Evolutionary conservation across 176 grass and related monocot genomes (phyloP).

Genomic region (Oryza longistaminata): DNA sequence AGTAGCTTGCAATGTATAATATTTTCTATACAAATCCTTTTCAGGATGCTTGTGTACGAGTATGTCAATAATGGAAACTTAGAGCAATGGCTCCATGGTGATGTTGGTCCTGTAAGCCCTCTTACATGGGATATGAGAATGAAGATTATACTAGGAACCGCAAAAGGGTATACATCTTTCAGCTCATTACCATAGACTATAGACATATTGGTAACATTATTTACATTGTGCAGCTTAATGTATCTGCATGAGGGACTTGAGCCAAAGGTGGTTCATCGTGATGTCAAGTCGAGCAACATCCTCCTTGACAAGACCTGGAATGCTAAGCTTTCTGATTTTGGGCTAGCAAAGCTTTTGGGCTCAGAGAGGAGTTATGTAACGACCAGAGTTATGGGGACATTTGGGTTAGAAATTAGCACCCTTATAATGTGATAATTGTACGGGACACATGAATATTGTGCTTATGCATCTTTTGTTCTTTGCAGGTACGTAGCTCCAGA

Average conservation of each 20-base stretch:
- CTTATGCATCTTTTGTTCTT: conserved; percentile 38
- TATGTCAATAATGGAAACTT: conserved; percentile 94
- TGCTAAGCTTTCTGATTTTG: conserved; percentile 96
- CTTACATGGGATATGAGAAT: conserved; percentile 94
- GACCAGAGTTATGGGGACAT: conserved; percentile 97
- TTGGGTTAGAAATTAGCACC: conserved; percentile 59
- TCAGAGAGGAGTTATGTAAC: conserved; percentile 94
- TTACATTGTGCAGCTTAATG: conserved; percentile 70
- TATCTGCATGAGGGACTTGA: conserved; percentile 98
- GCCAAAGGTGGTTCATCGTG: conserved; percentile 95
- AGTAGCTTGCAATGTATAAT: conserved; percentile 24
- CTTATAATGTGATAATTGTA: neutral
- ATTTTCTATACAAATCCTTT: conserved; percentile 20
- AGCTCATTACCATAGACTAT: neutral
- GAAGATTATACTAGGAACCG: conserved; percentile 84
- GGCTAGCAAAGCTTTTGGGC: conserved; percentile 88
- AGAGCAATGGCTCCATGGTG: conserved; percentile 96
- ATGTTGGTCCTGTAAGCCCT: conserved; percentile 85
- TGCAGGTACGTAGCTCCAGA: conserved; percentile 91
- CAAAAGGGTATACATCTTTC: conserved; percentile 69
- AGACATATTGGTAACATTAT: neutral
- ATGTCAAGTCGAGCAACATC: conserved; percentile 98
- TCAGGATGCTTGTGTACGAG: conserved; percentile 96
- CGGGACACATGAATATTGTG: neutral
- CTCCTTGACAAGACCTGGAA: conserved; percentile 92